phyloP scores from a whole-genome alignment of 1,139 yeast species.

The Nakaseomyces delphensis region DNA sequence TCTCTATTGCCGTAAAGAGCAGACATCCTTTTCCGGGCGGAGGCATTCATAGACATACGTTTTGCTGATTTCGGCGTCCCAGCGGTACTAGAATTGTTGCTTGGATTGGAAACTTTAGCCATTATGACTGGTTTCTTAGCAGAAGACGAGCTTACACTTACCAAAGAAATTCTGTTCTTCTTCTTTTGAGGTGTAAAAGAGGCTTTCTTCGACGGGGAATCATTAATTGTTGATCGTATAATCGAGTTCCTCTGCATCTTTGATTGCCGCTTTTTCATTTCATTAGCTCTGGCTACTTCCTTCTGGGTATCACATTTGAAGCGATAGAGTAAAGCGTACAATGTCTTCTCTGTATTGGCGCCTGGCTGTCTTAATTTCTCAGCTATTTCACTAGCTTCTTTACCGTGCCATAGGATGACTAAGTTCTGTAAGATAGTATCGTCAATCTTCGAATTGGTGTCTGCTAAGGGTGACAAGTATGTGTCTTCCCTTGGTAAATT shows the following conservation, averaged over 20 bases:
- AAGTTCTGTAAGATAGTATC: constrained; percentile 57
- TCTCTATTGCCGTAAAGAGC: constrained; percentile 17
- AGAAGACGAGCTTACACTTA: constrained; percentile 44
- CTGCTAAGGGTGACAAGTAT: constrained; percentile 43
- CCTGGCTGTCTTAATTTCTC: constrained; percentile 47
- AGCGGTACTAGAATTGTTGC: constrained; percentile 15
- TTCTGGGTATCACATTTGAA: constrained; percentile 34
- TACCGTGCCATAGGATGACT: constrained; percentile 67
- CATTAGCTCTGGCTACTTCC: constrained; percentile 23
- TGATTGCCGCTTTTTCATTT: constrained; percentile 24
- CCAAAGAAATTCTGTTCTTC: constrained; percentile 41
- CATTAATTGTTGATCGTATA: constrained; percentile 11
- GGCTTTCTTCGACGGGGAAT: constrained; percentile 9
- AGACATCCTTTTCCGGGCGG: constrained; percentile 18
- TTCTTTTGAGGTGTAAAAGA: constrained; percentile 33
- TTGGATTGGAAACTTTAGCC: constrained; percentile 30
- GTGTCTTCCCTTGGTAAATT: constrained; percentile 59
- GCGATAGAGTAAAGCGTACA: constrained; percentile 51
- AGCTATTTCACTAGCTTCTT: constrained; percentile 49
- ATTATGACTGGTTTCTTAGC: constrained; percentile 51
- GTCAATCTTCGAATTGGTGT: constrained; percentile 42
- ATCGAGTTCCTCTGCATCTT: constrained; percentile 9
- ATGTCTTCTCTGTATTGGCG: constrained; percentile 64
- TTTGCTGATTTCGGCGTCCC: constrained; percentile 20
- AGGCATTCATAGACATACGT: constrained; percentile 10